A percentile compares a stretch with the other conserved stretches of the same genome.
These are phyloP conservation scores for Aspergillus sp. DNA, from an alignment of 2,329 filamentous ascomycete genomes.

Conservation along the genomic window DNA sequence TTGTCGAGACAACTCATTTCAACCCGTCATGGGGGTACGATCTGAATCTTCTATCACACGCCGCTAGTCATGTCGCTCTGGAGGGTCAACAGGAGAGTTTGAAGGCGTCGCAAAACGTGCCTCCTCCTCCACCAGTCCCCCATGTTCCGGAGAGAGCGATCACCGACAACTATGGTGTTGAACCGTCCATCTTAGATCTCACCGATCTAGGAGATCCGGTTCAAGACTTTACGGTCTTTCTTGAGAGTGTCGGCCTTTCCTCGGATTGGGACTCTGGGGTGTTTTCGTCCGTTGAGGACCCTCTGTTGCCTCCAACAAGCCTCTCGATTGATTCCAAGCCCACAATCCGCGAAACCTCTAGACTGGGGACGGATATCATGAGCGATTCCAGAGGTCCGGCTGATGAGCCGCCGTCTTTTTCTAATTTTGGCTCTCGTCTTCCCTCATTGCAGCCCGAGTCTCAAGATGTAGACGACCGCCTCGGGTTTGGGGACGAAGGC, in stretches of 20 bases:
- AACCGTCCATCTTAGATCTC: slow-evolving; percentile 45
- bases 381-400: slow-evolving; percentile 36
- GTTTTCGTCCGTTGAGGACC: slow-evolving; percentile 42
- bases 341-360: slow-evolving; percentile 29
- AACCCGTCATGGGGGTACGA: slow-evolving; percentile 52
- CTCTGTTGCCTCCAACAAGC: slow-evolving; percentile 31
- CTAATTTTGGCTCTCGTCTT: slow-evolving; percentile 47
- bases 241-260: slow-evolving; percentile 49
- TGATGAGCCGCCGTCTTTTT: slow-evolving; percentile 46
- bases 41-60: slow-evolving; percentile 48
- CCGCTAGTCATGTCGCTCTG: slow-evolving; percentile 48
- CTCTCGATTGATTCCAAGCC: slow-evolving; percentile 37
- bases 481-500: slow-evolving; percentile 42
- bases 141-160: slow-evolving; percentile 36
- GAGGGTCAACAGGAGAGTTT: slow-evolving; percentile 44
- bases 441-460: slow-evolving; percentile 48
- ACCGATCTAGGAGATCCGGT: slow-evolving; percentile 48
- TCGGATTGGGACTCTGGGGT: slow-evolving; percentile 50
- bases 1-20: slow-evolving; percentile 45
- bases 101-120: slow-evolving; percentile 32
- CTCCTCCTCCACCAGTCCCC: slow-evolving; percentile 33
- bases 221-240: slow-evolving; percentile 48
- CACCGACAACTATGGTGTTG: slow-evolving; percentile 42
- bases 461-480: slow-evolving; percentile 43
- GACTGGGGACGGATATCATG: slow-evolving; percentile 40